Evolutionary conservation across 208 protist genomes (phyloP).

Genomic region (Zelonia costaricensis): DNA sequence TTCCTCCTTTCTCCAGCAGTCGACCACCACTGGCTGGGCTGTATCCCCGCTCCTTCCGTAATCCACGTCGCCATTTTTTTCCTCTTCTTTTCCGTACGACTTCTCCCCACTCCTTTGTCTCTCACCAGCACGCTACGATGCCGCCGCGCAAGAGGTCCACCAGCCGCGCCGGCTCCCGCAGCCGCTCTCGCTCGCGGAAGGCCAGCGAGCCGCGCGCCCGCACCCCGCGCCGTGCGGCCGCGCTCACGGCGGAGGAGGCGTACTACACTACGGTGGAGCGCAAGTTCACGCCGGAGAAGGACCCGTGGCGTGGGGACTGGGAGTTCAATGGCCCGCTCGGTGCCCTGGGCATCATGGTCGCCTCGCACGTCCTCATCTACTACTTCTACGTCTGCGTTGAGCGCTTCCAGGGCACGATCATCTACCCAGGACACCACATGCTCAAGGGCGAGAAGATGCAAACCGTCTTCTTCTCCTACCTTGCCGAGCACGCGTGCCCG

Average conservation of each 20-base stretch:
- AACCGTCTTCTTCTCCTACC: conserved; percentile 45
- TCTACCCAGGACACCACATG: conserved; percentile 81
- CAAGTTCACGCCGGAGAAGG: conserved; percentile 82
- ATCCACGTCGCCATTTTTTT: background rate
- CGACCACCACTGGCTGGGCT: no score
- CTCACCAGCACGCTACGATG: conserved; percentile 34
- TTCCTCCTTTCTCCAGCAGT: no score
- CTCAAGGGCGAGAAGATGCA: conserved; percentile 59
- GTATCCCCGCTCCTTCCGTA: background rate
- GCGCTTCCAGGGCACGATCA: conserved; percentile 75
- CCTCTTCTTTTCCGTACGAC: background rate
- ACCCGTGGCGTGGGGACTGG: conserved; percentile 69
- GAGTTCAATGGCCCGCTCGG: conserved; percentile 86
- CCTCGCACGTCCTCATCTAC: conserved; percentile 87
- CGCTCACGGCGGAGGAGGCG: conserved; percentile 46
- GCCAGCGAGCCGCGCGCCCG: conserved; percentile 15
- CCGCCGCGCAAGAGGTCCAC: conserved; percentile 38
- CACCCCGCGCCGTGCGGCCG: background rate
- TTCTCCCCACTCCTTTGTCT: background rate
- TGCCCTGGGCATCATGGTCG: conserved; percentile 77
- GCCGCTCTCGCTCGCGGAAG: conserved; percentile 38
- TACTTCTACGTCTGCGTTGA: conserved; percentile 89
- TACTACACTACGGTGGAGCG: conserved; percentile 52
- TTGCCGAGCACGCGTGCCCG: conserved; percentile 54
- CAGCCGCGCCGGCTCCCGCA: conserved; percentile 39